Evolutionary conservation across 176 grass and related monocot species (phyloP).

Genomic region (Oropetium thomaeum): DNA sequence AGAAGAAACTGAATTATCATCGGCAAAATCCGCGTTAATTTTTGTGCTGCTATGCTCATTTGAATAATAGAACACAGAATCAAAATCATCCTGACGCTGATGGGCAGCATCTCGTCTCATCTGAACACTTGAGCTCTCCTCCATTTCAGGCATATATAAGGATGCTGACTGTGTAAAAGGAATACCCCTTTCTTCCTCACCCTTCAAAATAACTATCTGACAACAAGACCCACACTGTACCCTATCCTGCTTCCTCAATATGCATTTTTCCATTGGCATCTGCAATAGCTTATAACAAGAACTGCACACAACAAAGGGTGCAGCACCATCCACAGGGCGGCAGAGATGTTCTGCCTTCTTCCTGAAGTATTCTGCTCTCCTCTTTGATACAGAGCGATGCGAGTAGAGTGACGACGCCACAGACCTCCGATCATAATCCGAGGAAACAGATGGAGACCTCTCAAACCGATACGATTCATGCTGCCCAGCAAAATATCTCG

Average conservation of each 20-base stretch:
- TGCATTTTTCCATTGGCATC: slow-evolving; percentile 56
- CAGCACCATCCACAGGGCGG: slow-evolving; percentile 66
- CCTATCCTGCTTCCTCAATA: slow-evolving; percentile 37
- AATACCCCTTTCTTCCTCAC: slow-evolving; percentile 29
- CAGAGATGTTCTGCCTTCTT: slow-evolving; percentile 57
- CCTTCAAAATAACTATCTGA: slow-evolving; percentile 44
- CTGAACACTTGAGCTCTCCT: slow-evolving; percentile 36
- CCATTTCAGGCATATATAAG: slow-evolving; percentile 32
- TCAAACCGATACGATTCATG: slow-evolving; percentile 41
- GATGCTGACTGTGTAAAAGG: slow-evolving; percentile 16
- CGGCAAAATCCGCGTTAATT: slow-evolving; percentile 41
- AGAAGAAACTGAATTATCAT: slow-evolving; percentile 52
- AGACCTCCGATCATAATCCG: slow-evolving; percentile 59
- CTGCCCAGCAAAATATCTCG: slow-evolving; percentile 51
- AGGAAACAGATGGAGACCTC: slow-evolving; percentile 47
- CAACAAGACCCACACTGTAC: slow-evolving; percentile 75
- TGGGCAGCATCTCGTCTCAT: slow-evolving; percentile 41
- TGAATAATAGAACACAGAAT: slow-evolving; percentile 42
- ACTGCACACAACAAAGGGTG: slow-evolving; percentile 71
- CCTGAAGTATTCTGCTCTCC: slow-evolving; percentile 49
- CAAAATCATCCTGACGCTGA: slow-evolving; percentile 32
- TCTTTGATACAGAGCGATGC: slow-evolving; percentile 36
- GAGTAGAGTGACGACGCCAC: slow-evolving; percentile 53
- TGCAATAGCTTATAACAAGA: slow-evolving; percentile 76
- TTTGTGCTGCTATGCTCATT: slow-evolving; percentile 47